These are phyloP conservation scores for Tricholoma matsutake DNA, from an alignment of 768 basidiomycete genomes.

Conservation along the genomic window DNA sequence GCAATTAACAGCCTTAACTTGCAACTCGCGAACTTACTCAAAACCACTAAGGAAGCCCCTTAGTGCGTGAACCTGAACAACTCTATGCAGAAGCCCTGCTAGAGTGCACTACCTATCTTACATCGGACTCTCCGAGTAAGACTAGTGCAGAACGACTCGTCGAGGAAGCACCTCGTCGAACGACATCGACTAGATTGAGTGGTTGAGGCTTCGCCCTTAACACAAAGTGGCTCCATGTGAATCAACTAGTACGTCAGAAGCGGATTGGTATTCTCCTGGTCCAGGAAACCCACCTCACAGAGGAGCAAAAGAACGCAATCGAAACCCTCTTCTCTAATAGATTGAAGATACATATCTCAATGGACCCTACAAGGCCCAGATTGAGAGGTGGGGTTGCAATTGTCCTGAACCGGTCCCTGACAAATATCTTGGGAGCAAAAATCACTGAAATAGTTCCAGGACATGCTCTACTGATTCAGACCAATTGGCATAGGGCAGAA, in stretches of 20 bases:
- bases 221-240: slow-evolving; percentile 27
- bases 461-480: slow-evolving; percentile 18
- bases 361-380: slow-evolving; percentile 14
- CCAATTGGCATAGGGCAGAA: slow-evolving; percentile 15
- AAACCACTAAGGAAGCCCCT: no score
- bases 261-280: slow-evolving; percentile 26
- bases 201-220: no score
- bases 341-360: slow-evolving; percentile 17
- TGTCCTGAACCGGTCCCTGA: slow-evolving; percentile 29
- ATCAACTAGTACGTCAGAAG: slow-evolving; percentile 21
- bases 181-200: no score
- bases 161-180: no score
- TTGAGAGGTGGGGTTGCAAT: slow-evolving; percentile 29
- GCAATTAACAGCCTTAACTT: no score
- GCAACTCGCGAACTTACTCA: no score
- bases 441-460: slow-evolving; percentile 22
- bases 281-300: slow-evolving; percentile 31
- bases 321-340: slow-evolving; percentile 1
- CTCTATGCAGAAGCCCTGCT: no score
- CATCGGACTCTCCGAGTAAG: no score
- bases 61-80: no score
- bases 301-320: slow-evolving; percentile 5
- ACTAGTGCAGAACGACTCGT: no score
- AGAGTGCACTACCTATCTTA: no score
- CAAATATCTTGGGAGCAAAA: slow-evolving; percentile 11